phyloP scores from a whole-genome alignment of 306 rosid genomes.

The Glycine soja region DNA sequence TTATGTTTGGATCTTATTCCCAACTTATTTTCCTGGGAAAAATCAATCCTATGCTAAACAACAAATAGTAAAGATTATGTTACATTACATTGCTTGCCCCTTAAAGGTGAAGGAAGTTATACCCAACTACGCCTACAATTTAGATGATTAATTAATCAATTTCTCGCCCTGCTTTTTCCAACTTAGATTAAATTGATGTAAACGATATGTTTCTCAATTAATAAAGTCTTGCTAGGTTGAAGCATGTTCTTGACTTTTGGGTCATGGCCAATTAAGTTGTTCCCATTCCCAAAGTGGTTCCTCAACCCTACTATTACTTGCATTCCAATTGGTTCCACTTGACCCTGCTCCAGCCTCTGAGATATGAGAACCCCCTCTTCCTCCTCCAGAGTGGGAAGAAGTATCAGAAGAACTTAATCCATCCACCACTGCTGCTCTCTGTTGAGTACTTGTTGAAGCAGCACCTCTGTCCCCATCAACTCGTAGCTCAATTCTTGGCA shows the following conservation, averaged over 20 bases:
- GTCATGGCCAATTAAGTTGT: slow-evolving; percentile 51
- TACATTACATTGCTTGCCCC: neutral
- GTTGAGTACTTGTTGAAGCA: slow-evolving; percentile 4
- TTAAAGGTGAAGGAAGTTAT: neutral
- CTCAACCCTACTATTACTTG: slow-evolving; percentile 36
- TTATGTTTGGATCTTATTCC: neutral
- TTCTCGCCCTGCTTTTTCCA: no score
- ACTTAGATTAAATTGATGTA: no score
- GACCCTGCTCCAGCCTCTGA: slow-evolving; percentile 23
- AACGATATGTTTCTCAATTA: no score
- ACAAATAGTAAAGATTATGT: neutral
- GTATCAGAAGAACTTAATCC: slow-evolving; percentile 53
- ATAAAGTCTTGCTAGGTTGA: neutral
- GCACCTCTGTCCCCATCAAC: no score
- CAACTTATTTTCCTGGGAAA: neutral
- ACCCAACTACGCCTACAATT: no score
- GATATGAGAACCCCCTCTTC: neutral
- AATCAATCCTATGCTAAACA: slow-evolving; percentile 1
- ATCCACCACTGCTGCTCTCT: slow-evolving; percentile 24
- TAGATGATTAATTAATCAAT: no score
- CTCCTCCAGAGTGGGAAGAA: slow-evolving; percentile 26
- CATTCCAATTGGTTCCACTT: slow-evolving; percentile 42
- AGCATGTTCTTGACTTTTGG: neutral
- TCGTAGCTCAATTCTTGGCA: neutral
- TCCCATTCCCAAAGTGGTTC: slow-evolving; percentile 66